phyloP scores from a whole-genome alignment of 2,329 filamentous ascomycete genomes.

The Phialocephala sp. region DNA sequence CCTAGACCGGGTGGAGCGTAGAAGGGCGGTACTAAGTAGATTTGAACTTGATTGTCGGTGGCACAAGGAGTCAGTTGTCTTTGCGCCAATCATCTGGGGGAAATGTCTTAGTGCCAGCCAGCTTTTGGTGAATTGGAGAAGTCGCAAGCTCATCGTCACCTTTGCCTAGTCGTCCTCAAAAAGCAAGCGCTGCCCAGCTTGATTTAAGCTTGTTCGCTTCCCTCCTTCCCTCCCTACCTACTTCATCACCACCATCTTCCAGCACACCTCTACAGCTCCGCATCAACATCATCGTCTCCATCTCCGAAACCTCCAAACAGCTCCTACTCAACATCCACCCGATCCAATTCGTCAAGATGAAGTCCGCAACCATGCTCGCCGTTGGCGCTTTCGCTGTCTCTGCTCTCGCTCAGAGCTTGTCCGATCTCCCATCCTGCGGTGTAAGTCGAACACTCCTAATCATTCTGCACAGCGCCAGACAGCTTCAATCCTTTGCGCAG shows the following conservation, averaged over 20 bases:
- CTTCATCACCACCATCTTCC: neutral
- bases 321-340: conserved; percentile 1
- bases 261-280: neutral
- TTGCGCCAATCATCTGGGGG: neutral
- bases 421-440: conserved; percentile 40
- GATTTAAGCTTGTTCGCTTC: conserved; percentile 15
- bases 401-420: conserved; percentile 35
- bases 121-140: conserved; percentile 7
- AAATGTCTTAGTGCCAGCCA: neutral
- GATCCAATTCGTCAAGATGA: conserved; percentile 38
- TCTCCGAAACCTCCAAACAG: conserved; percentile 8
- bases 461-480: neutral
- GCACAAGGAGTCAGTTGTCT: neutral
- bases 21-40: conserved; percentile 2
- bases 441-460: conserved; percentile 35
- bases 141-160: neutral
- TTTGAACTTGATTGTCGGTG: neutral
- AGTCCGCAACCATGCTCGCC: conserved; percentile 37
- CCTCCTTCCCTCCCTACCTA: neutral
- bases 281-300: conserved; percentile 13
- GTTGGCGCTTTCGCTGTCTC: conserved; percentile 37
- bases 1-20: conserved; percentile 1
- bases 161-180: neutral
- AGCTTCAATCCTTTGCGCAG: neutral
- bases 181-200: neutral